Evolutionary conservation across 305 asterid genomes (phyloP).

Genomic region (Fraxinus baroniana): DNA sequence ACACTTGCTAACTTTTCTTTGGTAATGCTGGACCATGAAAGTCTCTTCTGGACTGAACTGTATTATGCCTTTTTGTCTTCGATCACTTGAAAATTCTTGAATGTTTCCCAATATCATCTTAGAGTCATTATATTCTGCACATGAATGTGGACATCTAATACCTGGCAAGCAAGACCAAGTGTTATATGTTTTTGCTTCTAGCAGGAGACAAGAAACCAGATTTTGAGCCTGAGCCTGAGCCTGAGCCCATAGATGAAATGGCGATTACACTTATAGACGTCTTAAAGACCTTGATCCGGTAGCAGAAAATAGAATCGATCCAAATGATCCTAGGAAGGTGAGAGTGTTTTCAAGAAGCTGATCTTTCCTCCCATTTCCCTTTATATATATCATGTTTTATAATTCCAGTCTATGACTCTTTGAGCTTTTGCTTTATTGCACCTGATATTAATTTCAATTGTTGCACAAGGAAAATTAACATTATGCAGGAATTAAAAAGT

Average conservation of each 20-base stretch:
- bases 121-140: background rate
- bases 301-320: constrained; percentile 86
- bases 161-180: constrained; percentile 5
- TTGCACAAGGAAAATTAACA: background rate
- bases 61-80: background rate
- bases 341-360: constrained; percentile 14
- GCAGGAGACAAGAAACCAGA: constrained; percentile 50
- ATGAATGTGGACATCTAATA: constrained; percentile 16
- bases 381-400: background rate
- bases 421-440: background rate
- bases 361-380: background rate
- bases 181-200: constrained; percentile 21
- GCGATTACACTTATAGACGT: constrained; percentile 41
- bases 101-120: background rate
- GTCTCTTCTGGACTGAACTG: constrained; percentile 2
- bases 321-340: constrained; percentile 90
- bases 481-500: background rate
- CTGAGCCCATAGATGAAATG: constrained; percentile 25
- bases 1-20: background rate
- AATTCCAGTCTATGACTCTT: background rate
- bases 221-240: constrained; percentile 28
- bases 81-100: background rate
- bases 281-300: constrained; percentile 78
- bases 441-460: background rate
- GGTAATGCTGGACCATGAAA: background rate